Conservation (phyloP, 768 basidiomycete species). For the Naganishia onofrii region DNA sequence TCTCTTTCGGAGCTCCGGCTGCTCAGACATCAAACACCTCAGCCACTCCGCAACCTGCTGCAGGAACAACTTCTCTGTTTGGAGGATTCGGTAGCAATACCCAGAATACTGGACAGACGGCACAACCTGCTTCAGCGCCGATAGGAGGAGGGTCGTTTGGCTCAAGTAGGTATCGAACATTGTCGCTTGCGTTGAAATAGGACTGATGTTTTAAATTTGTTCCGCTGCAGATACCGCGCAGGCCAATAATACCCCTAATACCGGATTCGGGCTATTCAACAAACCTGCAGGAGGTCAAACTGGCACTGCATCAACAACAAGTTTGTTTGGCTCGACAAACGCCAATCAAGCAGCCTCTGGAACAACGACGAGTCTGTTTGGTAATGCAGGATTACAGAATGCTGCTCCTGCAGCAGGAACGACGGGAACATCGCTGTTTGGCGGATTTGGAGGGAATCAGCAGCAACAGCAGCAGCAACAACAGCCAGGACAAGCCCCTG, state of each 20-base stretch:
- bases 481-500: conserved; percentile 10
- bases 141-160: background rate
- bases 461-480: background rate
- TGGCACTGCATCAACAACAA: background rate
- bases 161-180: background rate
- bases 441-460: no score
- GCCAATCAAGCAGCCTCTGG: background rate
- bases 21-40: background rate
- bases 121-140: conserved; percentile 8
- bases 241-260: background rate
- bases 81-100: conserved; percentile 3
- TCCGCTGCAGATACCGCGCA: background rate
- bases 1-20: conserved; percentile 26
- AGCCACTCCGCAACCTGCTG: background rate
- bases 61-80: conserved; percentile 2
- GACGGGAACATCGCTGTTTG: no score
- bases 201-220: background rate
- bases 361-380: background rate
- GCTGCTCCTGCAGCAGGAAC: no score
- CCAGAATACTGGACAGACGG: background rate
- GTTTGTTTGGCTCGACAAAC: conserved; percentile 11
- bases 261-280: conserved; percentile 19
- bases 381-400: background rate
- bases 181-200: background rate
- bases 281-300: conserved; percentile 8